Evolutionary conservation across 2,329 filamentous ascomycete genomes (phyloP).

Genomic region (Dichotomopilus funicola): DNA sequence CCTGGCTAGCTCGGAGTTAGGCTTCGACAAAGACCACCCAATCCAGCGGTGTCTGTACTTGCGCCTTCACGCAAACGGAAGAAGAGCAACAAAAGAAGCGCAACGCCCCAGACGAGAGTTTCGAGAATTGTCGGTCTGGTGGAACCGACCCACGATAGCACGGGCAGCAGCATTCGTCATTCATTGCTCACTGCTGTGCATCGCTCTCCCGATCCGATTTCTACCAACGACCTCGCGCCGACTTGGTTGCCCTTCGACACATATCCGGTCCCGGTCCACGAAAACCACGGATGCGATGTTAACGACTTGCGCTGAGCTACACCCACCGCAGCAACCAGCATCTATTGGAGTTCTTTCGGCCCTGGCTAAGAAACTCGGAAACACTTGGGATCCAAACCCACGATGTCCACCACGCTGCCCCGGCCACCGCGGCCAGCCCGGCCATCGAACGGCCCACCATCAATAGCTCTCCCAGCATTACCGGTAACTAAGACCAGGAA

Average conservation of each 20-base stretch:
- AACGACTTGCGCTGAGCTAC: conserved; percentile 15
- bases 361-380: not conserved
- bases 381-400: conserved; percentile 11
- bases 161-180: no score
- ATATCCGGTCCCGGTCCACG: no score
- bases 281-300: conserved; percentile 10
- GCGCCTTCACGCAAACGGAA: not conserved
- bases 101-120: not conserved
- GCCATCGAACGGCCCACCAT: conserved; percentile 64
- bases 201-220: not conserved
- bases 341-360: not conserved
- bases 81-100: not conserved
- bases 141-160: no score
- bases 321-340: conserved; percentile 7
- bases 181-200: no score
- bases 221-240: not conserved
- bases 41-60: not conserved
- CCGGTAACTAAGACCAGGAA: conserved; percentile 68
- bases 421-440: conserved; percentile 60
- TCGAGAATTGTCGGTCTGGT: not conserved
- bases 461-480: conserved; percentile 64
- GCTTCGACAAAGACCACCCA: conserved; percentile 5
- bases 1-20: not conserved
- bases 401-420: conserved; percentile 57
- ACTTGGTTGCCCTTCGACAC: no score